Evolutionary conservation across 352 stramenopile species (phyloP).

Genomic region (Globisporangium polare): DNA sequence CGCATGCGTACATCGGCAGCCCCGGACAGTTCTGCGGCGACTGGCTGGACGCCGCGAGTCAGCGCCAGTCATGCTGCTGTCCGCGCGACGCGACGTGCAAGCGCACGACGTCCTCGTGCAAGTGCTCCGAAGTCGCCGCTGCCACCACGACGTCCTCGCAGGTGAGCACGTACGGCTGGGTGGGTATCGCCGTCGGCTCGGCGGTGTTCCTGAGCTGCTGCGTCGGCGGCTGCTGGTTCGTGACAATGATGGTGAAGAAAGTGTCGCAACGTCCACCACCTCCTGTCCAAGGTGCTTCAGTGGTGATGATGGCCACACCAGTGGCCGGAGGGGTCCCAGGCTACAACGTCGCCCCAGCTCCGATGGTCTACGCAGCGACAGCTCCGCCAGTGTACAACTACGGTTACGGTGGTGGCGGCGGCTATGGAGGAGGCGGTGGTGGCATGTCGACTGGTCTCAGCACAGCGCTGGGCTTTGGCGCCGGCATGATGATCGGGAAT

Average conservation of each 20-base stretch:
- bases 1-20: constrained; percentile 17
- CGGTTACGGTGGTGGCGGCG: constrained; percentile 1
- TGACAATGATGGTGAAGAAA: constrained; percentile 3
- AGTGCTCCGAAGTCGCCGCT: constrained; percentile 3
- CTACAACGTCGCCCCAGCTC: constrained; percentile 8
- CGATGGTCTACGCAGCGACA: neutral
- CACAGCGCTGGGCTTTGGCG: neutral
- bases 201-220: constrained; percentile 9
- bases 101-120: constrained; percentile 7
- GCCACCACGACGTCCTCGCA: neutral
- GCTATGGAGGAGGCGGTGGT: constrained; percentile 6
- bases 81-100: constrained; percentile 19
- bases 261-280: neutral
- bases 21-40: constrained; percentile 26
- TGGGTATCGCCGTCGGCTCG: constrained; percentile 5
- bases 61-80: constrained; percentile 27
- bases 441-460: constrained; percentile 4
- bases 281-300: neutral
- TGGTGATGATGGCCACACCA: neutral
- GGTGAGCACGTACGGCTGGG: constrained; percentile 5
- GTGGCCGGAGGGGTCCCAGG: neutral
- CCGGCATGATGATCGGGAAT: constrained; percentile 7
- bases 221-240: constrained; percentile 6
- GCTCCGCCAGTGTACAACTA: constrained; percentile 6
- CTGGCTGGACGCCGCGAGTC: constrained; percentile 22